Base-by-base conservation (phyloP, 2,329 filamentous ascomycete genomes). In the Trichoderma koningiopsis region DNA sequence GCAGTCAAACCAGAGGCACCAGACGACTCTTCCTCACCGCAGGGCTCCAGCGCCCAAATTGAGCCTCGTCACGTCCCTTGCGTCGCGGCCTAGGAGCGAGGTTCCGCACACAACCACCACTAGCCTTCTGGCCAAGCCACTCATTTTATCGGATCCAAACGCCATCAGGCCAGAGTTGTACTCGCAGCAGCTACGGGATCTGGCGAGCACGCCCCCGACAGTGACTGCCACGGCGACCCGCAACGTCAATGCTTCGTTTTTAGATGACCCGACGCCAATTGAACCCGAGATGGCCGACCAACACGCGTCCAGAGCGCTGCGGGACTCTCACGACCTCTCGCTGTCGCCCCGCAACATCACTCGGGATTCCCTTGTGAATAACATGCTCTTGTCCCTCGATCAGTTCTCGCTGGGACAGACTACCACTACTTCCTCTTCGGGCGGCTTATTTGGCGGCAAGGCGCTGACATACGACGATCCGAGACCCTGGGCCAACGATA, bases 381-480 rank as follows among this genome's bases (percentile, higher is more conserved):
- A 97, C 80, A 96, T 99, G 91, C 89, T 98, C 71, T 85, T 96
- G 73, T 97, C 94, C 52, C 89, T 99, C 72, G 95, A 97, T 80
- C 92, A 95, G 79, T 89, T 95, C 77, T 90, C 88, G 52, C 84
- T 87, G 74, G 84, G 80, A 56, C 83, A 86, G 73, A 77, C 63
- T n/a, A 33, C 62, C 29, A 29, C 63, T 37, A 73, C 68, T 72
- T 53, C 63, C 52, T 72, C 68, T 72, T 53, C 63, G 2, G 53
- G 62, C 59, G 57, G 64, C 56, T 61, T 29, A 67, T 70, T 64
- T 66, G 68, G 66, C 62, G 67, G 68, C 43, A 53, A 47, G 52
- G 37, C 71, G 37, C 71, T 71, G 55, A 71, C 72, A 72, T 75
- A 76, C 74, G 72, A 67, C 64, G 75, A 74, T 73, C 71, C 71